A percentile compares a stretch with the other conserved stretches of the same genome.
phyloP scores from a whole-genome alignment of 768 basidiomycete species.

The Mycena venus region DNA sequence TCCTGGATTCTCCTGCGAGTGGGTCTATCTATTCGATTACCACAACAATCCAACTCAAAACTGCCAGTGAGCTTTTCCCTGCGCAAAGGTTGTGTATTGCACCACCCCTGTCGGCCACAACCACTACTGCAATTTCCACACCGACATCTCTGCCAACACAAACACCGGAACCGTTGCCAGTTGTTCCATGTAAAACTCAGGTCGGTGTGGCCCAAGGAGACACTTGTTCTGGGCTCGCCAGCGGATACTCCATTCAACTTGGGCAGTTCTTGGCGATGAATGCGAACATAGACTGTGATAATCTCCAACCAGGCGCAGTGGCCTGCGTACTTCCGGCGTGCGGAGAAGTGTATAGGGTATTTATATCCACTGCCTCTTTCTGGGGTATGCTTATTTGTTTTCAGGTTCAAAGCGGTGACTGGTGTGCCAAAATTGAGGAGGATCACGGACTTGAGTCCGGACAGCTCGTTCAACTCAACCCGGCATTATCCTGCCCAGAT shows the following conservation, averaged over 20 bases:
- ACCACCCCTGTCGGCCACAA: not conserved
- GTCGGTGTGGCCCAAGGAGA: not conserved
- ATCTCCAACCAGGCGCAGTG: conserved; percentile 8
- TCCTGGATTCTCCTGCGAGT: conserved; percentile 1
- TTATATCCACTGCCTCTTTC: not conserved
- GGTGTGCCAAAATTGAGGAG: not conserved
- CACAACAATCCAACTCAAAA: not conserved
- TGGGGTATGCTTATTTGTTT: not conserved
- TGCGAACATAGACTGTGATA: conserved; percentile 2
- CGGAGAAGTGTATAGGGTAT: conserved; percentile 11
- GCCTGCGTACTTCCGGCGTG: conserved; percentile 7
- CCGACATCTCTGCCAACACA: not conserved
- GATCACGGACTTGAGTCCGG: not conserved
- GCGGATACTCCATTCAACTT: not conserved
- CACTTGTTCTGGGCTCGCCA: not conserved
- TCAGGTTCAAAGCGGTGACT: conserved; percentile 1
- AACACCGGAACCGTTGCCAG: not conserved
- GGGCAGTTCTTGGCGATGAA: conserved; percentile 12
- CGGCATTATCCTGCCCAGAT: not conserved
- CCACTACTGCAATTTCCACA: not conserved
- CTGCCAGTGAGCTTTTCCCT: not conserved
- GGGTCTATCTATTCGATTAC: not conserved
- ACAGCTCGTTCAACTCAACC: not conserved
- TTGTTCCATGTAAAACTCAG: not conserved
- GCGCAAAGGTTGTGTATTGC: not conserved